These are phyloP conservation scores for Ceratopteris richardii DNA, from an alignment of 75 land plant species.

Conservation along the genomic window DNA sequence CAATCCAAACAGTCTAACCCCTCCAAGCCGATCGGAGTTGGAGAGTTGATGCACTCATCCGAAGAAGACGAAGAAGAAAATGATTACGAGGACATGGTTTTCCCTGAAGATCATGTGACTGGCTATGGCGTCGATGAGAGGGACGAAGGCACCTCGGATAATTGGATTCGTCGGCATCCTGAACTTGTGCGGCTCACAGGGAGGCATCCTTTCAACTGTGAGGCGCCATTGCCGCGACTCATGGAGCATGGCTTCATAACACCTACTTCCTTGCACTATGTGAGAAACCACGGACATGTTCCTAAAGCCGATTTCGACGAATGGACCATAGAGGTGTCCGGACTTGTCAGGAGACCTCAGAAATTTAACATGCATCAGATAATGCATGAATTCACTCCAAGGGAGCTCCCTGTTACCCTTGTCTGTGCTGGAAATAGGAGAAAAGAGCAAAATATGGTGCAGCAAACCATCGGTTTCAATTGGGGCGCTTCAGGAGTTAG, in stretches of 20 bases:
- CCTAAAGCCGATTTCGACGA: slow-evolving; percentile 35
- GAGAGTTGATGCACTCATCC: too few species aligned
- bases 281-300: slow-evolving; percentile 85
- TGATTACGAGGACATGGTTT: neutral
- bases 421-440: slow-evolving; percentile 73
- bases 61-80: slow-evolving; percentile 16
- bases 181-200: slow-evolving; percentile 84
- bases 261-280: slow-evolving; percentile 87
- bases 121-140: slow-evolving; percentile 32
- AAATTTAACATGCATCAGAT: slow-evolving; percentile 60
- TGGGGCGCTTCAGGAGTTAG: slow-evolving; percentile 88
- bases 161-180: slow-evolving; percentile 72
- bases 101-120: neutral
- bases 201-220: slow-evolving; percentile 90
- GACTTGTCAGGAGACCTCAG: slow-evolving; percentile 57
- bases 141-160: slow-evolving; percentile 74
- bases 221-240: slow-evolving; percentile 53
- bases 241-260: slow-evolving; percentile 93
- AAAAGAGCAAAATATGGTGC: slow-evolving; percentile 91
- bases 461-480: slow-evolving; percentile 82
- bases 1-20: too few species aligned
- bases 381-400: slow-evolving; percentile 34
- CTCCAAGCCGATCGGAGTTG: too few species aligned
- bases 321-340: slow-evolving; percentile 53
- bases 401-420: slow-evolving; percentile 83